phyloP scores from a whole-genome alignment of 2,329 filamentous ascomycete genomes.

The Sordariomycetes sp. region DNA sequence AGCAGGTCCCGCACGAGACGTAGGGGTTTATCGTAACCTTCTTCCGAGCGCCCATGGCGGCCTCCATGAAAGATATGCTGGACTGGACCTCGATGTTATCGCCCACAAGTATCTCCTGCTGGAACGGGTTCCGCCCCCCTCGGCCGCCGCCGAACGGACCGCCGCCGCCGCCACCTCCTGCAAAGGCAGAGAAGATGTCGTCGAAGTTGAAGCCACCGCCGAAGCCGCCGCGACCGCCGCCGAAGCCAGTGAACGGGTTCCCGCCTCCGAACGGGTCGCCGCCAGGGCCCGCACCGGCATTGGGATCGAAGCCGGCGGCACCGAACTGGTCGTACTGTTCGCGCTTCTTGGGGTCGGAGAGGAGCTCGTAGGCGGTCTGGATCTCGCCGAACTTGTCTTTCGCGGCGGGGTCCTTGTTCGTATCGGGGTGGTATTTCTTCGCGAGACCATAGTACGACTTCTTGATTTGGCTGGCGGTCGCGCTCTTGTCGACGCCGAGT shows the following conservation, averaged over 20 bases:
- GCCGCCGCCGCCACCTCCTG: conserved; percentile 42
- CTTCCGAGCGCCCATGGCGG: conserved; percentile 82
- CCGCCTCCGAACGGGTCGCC: conserved; percentile 53
- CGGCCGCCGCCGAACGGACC: conserved; percentile 32
- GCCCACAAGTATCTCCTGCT: conserved; percentile 73
- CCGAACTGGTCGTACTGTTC: conserved; percentile 89
- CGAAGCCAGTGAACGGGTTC: conserved; percentile 51
- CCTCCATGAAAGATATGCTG: conserved; percentile 90
- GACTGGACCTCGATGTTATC: conserved; percentile 94
- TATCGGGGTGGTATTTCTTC: conserved; percentile 97
- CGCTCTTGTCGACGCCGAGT: conserved; percentile 72
- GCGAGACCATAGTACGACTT: conserved; percentile 96
- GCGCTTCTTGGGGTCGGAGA: conserved; percentile 88
- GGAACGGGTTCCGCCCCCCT: conserved; percentile 57
- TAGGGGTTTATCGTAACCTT: conserved; percentile 80
- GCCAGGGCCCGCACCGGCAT: conserved; percentile 37
- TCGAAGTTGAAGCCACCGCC: conserved; percentile 88
- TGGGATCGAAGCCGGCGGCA: conserved; percentile 76
- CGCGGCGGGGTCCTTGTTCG: conserved; percentile 87
- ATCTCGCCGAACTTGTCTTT: conserved; percentile 94
- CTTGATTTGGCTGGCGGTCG: conserved; percentile 84
- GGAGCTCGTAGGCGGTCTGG: conserved; percentile 85
- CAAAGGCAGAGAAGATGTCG: conserved; percentile 85
- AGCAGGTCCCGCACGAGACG: conserved; percentile 71
- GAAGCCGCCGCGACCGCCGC: conserved; percentile 55